phyloP scores from a whole-genome alignment of 305 asterid species.

The Fraxinus sp. region DNA sequence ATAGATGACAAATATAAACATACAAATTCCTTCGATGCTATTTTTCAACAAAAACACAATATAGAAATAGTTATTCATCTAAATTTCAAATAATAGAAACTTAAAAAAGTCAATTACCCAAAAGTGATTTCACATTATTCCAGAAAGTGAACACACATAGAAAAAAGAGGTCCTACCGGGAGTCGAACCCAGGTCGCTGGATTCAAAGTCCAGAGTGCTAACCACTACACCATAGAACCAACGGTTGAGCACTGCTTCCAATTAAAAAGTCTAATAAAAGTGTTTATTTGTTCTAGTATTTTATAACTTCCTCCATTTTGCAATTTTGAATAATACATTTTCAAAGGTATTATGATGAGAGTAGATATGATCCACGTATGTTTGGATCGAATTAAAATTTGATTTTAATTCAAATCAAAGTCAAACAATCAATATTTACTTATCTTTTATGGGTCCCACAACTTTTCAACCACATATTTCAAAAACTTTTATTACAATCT shows the following conservation, averaged over 20 bases:
- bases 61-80: neutral
- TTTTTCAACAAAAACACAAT: neutral
- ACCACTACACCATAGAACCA: slow-evolving; percentile 99
- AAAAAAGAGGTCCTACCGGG: slow-evolving; percentile 84
- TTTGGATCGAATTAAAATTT: too few species aligned
- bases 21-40: neutral
- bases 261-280: too few species aligned
- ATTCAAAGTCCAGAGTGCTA: slow-evolving; percentile 99
- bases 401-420: too few species aligned
- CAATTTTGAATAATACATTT: neutral
- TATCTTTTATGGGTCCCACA: too few species aligned
- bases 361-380: neutral
- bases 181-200: slow-evolving; percentile 99
- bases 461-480: too few species aligned
- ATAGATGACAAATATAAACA: neutral
- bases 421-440: too few species aligned
- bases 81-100: neutral
- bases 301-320: neutral
- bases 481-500: too few species aligned
- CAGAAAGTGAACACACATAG: neutral
- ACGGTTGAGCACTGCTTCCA: too few species aligned
- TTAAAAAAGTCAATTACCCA: neutral
- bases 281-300: neutral
- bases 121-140: neutral
- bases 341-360: neutral